Evolutionary conservation across 2,329 filamentous ascomycete genomes (phyloP), one percentile per base, ranked within the genome.

Genomic region (Nothopassalora personata): DNA sequence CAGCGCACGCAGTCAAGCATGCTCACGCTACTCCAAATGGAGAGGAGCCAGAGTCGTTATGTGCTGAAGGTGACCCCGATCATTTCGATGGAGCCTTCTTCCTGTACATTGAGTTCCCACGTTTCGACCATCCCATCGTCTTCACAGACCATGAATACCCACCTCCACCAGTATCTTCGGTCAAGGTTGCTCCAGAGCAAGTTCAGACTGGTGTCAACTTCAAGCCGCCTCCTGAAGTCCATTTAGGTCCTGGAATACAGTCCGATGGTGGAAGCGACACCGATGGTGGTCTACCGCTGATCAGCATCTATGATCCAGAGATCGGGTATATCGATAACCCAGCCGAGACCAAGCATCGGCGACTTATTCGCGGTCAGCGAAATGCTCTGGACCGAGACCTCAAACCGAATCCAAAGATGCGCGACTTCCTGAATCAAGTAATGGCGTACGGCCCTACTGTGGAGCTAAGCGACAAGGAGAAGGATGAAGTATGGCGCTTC

Each of bases 401-500:
- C 62, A 97, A 96, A 71, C 94, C 94, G 0, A 97, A 99, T 68
- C 90, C 94, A 31, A 96, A 96, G 75, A 91, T 95, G 57, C 86
- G 94, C 59, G 94, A 99, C 73, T 92, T 97, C 73, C 80, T 99
- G 33, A 96, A 97, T 70, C 66, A 85, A 48, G 92, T 99, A 65
- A 86, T 97, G 79, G 87, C 89, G 1, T 97, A 97, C 70, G 91
- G 93, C 6, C 94, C 94, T 3, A 96, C 93, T 0, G 91, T 97
- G 63, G 84, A 89, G 51, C 80, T 99, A 27, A 91, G 86, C 1
- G 85, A 91, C 0, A 92, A 97, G 72, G 94, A 99, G 74, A 95
- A 96, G 71, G 94, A 99, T 73, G 81, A 97, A 54, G 86, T 99
- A 19, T 99, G 95, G 95, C 94, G 95, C 68, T 99, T 97, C 77